These are phyloP conservation scores for Diplodia sapinea DNA, from an alignment of 2,329 filamentous ascomycete genomes.

Conservation along the genomic window DNA sequence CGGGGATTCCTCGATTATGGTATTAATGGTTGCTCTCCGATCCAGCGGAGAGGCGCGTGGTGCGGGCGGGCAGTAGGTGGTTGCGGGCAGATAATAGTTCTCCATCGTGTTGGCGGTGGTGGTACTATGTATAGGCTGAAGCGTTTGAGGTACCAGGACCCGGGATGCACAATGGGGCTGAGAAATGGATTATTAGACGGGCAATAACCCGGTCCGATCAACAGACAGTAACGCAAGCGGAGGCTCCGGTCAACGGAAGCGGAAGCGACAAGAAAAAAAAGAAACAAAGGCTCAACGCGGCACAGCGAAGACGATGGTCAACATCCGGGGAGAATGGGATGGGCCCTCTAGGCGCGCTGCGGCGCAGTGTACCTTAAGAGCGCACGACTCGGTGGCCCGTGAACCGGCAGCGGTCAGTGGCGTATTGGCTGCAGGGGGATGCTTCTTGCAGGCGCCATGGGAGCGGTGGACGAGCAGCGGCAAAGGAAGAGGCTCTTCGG, in stretches of 20 bases:
- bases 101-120: conserved; percentile 46
- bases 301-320: conserved; percentile 27
- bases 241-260: conserved; percentile 20
- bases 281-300: conserved; percentile 1
- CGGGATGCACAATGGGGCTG: not conserved
- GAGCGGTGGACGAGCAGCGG: conserved; percentile 13
- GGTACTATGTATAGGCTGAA: conserved; percentile 25
- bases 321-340: conserved; percentile 27
- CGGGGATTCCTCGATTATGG: conserved; percentile 64
- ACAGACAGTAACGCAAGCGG: conserved; percentile 3
- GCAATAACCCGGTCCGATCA: conserved; percentile 24
- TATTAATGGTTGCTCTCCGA: conserved; percentile 66
- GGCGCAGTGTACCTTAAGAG: conserved; percentile 25
- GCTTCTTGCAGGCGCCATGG: not conserved
- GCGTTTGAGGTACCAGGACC: not conserved
- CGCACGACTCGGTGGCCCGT: conserved; percentile 14
- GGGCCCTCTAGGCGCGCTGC: conserved; percentile 12
- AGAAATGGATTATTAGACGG: conserved; percentile 23
- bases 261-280: conserved; percentile 7
- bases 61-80: conserved; percentile 57
- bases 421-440: conserved; percentile 25
- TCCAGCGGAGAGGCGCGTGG: conserved; percentile 58
- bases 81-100: conserved; percentile 55
- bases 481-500: conserved; percentile 29
- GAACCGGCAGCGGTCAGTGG: conserved; percentile 23